Conservation (phyloP, 192 early-diverging fungal genomes). For the Coemansia javaensis region DNA sequence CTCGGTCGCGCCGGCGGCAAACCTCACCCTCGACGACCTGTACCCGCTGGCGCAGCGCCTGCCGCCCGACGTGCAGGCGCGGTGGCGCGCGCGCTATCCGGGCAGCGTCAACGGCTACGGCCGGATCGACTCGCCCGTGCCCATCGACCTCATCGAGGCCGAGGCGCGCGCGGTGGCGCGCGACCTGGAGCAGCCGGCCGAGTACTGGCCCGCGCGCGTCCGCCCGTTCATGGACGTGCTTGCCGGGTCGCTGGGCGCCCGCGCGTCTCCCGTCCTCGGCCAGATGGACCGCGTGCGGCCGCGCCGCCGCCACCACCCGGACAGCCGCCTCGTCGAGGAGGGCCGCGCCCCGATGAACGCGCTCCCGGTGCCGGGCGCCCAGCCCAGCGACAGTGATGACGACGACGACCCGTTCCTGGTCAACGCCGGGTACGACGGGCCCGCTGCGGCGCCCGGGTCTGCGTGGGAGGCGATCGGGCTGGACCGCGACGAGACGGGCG, state of each 20-base stretch:
- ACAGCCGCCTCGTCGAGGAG: too few relatives aligned
- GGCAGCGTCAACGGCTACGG: constrained; percentile 18
- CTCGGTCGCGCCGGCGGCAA: constrained; percentile 33
- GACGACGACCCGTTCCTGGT: constrained; percentile 24
- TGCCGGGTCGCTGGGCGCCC: constrained; percentile 5
- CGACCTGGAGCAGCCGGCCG: constrained; percentile 14
- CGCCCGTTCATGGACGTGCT: constrained; percentile 25
- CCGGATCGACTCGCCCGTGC: constrained; percentile 27
- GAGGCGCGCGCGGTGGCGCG: constrained; percentile 16
- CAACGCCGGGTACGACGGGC: constrained; percentile 32
- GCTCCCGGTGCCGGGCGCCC: not conserved
- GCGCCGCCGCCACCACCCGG: too few relatives aligned
- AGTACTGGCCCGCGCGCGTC: constrained; percentile 16
- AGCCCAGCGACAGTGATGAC: not conserved
- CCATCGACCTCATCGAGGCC: constrained; percentile 15
- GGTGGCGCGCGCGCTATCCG: constrained; percentile 32
- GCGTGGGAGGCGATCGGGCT: constrained; percentile 43
- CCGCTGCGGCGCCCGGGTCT: not conserved
- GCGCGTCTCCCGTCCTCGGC: constrained; percentile 3
- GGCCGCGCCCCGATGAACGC: not conserved
- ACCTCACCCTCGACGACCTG: constrained; percentile 37
- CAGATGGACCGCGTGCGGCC: too few relatives aligned
- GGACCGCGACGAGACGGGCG: constrained; percentile 17
- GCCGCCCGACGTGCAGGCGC: constrained; percentile 11
- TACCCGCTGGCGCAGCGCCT: constrained; percentile 26